phyloP scores from a whole-genome alignment of 768 basidiomycete genomes.

The Lactarius psammicola region DNA sequence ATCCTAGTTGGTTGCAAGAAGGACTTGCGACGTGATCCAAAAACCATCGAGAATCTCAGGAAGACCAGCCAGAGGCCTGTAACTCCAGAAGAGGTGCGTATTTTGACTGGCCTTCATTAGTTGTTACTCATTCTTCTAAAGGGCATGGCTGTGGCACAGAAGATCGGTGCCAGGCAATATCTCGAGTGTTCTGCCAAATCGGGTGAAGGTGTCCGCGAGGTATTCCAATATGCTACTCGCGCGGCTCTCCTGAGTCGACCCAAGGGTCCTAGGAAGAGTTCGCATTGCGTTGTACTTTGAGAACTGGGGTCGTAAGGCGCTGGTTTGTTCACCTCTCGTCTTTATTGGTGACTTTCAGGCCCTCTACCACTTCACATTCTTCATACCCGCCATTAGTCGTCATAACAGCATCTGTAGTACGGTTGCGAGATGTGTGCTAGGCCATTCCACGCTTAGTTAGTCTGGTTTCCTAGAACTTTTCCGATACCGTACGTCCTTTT shows the following conservation, averaged over 20 bases:
- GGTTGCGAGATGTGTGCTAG: constrained; percentile 24
- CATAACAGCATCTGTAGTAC: constrained; percentile 35
- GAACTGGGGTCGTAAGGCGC: constrained; percentile 19
- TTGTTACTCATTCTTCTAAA: constrained; percentile 35
- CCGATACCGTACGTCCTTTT: constrained; percentile 20
- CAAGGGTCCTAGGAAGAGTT: constrained; percentile 43
- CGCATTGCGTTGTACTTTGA: constrained; percentile 46
- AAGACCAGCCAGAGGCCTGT: constrained; percentile 95
- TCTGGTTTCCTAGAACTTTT: constrained; percentile 26
- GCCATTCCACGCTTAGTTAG: constrained; percentile 24
- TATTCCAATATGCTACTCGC: constrained; percentile 97
- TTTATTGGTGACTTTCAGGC: constrained; percentile 15
- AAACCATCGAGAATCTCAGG: constrained; percentile 91
- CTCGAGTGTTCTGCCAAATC: constrained; percentile 97
- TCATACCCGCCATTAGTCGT: constrained; percentile 41
- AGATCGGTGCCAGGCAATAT: constrained; percentile 96
- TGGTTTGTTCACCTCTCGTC: constrained; percentile 15
- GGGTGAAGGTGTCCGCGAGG: constrained; percentile 95
- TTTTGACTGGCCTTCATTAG: neutral
- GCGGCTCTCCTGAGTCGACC: constrained; percentile 74
- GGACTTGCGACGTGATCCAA: constrained; percentile 90
- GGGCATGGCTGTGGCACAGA: constrained; percentile 93
- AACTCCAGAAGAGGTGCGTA: constrained; percentile 81
- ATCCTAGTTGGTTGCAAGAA: constrained; percentile 99
- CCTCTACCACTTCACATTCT: constrained; percentile 33